phyloP scores from a whole-genome alignment of 768 basidiomycete species.

The Trametes punicea region DNA sequence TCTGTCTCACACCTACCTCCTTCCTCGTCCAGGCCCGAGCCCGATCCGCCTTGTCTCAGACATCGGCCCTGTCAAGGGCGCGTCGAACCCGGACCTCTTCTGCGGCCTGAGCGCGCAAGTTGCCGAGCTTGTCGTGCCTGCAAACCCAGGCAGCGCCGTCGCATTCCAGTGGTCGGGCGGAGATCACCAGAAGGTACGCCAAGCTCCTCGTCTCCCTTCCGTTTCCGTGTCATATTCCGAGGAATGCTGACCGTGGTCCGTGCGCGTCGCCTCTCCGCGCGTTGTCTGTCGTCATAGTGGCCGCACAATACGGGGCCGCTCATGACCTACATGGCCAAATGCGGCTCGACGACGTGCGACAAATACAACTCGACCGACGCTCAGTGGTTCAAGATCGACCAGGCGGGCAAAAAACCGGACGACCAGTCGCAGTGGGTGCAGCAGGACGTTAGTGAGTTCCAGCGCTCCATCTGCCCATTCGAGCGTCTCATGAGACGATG shows the following conservation, averaged over 20 bases:
- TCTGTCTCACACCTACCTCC: constrained; percentile 3
- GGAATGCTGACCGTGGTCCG: background rate
- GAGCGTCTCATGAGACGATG: background rate
- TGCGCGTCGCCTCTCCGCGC: too few species aligned
- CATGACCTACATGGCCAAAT: constrained; percentile 70
- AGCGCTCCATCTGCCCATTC: background rate
- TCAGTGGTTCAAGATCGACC: constrained; percentile 65
- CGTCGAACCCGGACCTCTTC: constrained; percentile 51
- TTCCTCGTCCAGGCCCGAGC: constrained; percentile 28
- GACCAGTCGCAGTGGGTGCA: constrained; percentile 27
- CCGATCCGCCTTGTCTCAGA: constrained; percentile 45
- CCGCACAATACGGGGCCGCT: constrained; percentile 62
- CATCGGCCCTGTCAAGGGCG: constrained; percentile 52
- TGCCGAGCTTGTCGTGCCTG: constrained; percentile 49
- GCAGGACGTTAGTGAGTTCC: constrained; percentile 25
- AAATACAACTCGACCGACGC: constrained; percentile 55
- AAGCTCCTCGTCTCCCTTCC: background rate
- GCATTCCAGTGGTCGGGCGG: constrained; percentile 56
- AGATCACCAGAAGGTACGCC: constrained; percentile 32
- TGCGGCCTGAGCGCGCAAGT: constrained; percentile 55
- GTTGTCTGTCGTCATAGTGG: too few species aligned
- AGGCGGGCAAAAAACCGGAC: constrained; percentile 26
- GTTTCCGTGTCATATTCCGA: background rate
- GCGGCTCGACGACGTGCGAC: constrained; percentile 53
- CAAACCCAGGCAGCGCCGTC: constrained; percentile 56